Evolutionary conservation across 2,329 filamentous ascomycete genomes (phyloP), one percentile per base, ranked within the genome.

Genomic region (Beauveria rudraprayagi): DNA sequence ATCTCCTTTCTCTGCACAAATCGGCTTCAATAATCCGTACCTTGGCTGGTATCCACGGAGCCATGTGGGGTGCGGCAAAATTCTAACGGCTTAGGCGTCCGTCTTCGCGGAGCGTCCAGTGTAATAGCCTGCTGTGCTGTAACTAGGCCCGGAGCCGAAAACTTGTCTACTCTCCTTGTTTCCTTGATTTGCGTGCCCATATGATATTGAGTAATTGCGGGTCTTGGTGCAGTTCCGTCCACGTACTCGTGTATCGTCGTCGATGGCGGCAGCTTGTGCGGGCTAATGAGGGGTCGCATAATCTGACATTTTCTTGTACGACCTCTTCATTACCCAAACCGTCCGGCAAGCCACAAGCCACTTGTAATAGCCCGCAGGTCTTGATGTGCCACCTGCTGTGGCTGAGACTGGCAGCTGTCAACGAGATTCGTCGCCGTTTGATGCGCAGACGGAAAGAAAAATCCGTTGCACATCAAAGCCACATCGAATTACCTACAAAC

Each of bases 401-500:
- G 55, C 55, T 57, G 46, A 57, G 46, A 37, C 55, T 24, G 17
- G 37, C 56, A 59, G 47, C 37, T 59, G 56, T 59, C 56, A 52
- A 17, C 47, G 6, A 41, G 6, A 7, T 14, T 24, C 4, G n/a
- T 28, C 14, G 14, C 43, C 17, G 14, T 17, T 43, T 11, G 8
- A 10, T 2, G 46, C 46, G 22, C 55, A 57, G 50, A 50, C 30
- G 44, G 28, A 11, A 26, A 22, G 5, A 57, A 57, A 24, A 17
- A 37, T 22, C 26, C 26, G 24, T 50, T 8, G 17, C 17, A 43
- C 43, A 56, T 37, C 30, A 48, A 41, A 34, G 41, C 34, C 7
- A 17, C 22, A 28, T 37, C 8, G 16, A 14, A 17, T 16, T 34
- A 44, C 16, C 37, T 22, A 28, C 11, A 10, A 51, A 51, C 17